Percentiles rank a stretch among this genome's conserved stretches.
phyloP scores from a whole-genome alignment of 805 yeast genomes.

The Vanderwaltozyma polyspora region DNA sequence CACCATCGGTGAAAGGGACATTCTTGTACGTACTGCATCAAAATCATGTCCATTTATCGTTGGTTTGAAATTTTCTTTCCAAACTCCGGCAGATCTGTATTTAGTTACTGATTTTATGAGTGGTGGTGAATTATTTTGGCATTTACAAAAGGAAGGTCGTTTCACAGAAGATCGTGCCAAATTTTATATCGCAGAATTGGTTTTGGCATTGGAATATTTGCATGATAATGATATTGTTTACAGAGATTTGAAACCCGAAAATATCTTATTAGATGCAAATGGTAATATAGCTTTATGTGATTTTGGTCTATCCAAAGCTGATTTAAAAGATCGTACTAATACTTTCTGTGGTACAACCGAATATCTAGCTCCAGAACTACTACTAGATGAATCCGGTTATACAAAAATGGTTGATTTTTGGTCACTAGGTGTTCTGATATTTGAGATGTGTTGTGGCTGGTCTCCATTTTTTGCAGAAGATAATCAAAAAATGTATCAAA shows the following conservation, averaged over 20 bases:
- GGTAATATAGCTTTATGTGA: conserved; percentile 97
- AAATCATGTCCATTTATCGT: conserved; percentile 89
- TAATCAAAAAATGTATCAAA: conserved; percentile 97
- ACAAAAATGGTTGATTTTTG: conserved; percentile 99
- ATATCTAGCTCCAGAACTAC: conserved; percentile 92
- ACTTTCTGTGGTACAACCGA: conserved; percentile 98
- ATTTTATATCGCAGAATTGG: conserved; percentile 92
- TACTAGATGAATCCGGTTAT: conserved; percentile 91
- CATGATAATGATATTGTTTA: conserved; percentile 94
- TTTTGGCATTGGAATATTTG: conserved; percentile 83
- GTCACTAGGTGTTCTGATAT: conserved; percentile 93
- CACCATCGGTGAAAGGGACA: conserved; percentile 94
- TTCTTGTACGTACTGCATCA: conserved; percentile 82
- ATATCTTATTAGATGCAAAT: conserved; percentile 86
- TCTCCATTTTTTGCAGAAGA: conserved; percentile 96
- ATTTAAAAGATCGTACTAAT: conserved; percentile 79
- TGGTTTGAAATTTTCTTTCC: conserved; percentile 90
- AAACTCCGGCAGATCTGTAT: conserved; percentile 85
- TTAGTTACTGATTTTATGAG: conserved; percentile 95
- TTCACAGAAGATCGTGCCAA: conserved; percentile 89
- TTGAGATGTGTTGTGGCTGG: conserved; percentile 99
- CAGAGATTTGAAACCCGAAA: conserved; percentile 95
- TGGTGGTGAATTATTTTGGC: conserved; percentile 96
- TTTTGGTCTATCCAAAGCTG: conserved; percentile 93
- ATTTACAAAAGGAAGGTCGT: conserved; percentile 91